These are phyloP conservation scores for Paspalum vaginatum DNA, from an alignment of 176 grass and related monocot genomes.

Conservation along the genomic window DNA sequence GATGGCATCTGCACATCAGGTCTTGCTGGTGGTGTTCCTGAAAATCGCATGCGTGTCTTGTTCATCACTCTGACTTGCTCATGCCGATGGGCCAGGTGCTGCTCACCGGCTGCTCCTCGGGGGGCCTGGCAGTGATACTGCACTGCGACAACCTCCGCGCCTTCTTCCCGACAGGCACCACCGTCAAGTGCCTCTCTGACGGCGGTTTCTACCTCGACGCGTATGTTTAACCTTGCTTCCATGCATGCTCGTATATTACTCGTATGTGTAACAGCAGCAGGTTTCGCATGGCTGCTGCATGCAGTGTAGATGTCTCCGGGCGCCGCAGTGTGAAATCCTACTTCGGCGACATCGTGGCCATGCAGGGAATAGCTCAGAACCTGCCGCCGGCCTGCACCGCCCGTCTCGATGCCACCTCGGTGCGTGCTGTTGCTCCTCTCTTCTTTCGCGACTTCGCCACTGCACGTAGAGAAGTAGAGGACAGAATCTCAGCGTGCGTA, in stretches of 20 bases:
- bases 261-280: not conserved
- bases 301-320: conserved; percentile 67
- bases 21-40: not conserved
- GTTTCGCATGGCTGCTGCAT: conserved; percentile 18
- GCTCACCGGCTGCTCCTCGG: conserved; percentile 81
- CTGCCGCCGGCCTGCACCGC: conserved; percentile 66
- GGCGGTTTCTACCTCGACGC: conserved; percentile 81
- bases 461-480: not conserved
- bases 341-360: conserved; percentile 52
- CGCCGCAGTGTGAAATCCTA: conserved; percentile 53
- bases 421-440: conserved; percentile 13
- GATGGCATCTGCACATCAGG: conserved; percentile 56
- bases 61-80: not conserved
- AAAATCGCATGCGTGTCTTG: not conserved
- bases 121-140: conserved; percentile 61
- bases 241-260: too few species aligned
- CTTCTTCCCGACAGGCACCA: conserved; percentile 39
- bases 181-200: conserved; percentile 85
- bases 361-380: conserved; percentile 59
- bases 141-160: conserved; percentile 76
- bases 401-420: conserved; percentile 69
- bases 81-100: conserved; percentile 42
- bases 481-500: too few species aligned
- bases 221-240: conserved; percentile 43
- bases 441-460: not conserved